Evolutionary conservation across 139 green algal species (phyloP).

Genomic region (Chlamydomonas eustigma): DNA sequence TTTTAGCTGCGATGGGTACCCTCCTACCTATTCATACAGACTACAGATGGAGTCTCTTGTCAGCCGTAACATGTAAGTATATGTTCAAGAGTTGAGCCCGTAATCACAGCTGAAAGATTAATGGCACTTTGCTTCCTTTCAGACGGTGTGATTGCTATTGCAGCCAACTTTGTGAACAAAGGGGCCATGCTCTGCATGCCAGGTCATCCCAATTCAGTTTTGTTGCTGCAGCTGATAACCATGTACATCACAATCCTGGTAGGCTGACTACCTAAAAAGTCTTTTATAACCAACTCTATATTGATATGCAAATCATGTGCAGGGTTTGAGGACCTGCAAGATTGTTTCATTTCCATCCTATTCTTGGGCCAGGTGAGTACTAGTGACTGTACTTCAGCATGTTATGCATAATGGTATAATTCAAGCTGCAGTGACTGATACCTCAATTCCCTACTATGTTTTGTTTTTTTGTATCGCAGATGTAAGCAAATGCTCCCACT

Average conservation of each 20-base stretch:
- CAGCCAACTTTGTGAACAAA: conserved; percentile 6
- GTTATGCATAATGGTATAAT: too few species aligned
- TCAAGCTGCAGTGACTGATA: too few species aligned
- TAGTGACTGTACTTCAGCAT: too few species aligned
- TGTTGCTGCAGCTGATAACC: background rate
- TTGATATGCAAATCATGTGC: background rate
- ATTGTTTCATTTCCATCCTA: background rate
- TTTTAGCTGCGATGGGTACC: too few species aligned
- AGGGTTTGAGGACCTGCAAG: background rate
- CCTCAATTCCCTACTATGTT: too few species aligned
- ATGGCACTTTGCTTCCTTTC: too few species aligned
- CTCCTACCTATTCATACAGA: too few species aligned
- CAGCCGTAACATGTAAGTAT: conserved; percentile 6
- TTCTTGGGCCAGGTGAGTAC: background rate
- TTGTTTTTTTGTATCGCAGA: too few species aligned
- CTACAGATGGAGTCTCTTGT: conserved; percentile 7
- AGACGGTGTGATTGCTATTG: conserved; percentile 3
- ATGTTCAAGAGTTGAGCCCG: background rate
- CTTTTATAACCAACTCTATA: too few species aligned
- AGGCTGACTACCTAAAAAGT: too few species aligned
- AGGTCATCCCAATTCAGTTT: background rate
- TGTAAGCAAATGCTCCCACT: conserved; percentile 8
- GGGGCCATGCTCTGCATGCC: background rate
- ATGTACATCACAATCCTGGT: background rate
- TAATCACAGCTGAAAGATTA: background rate